These are phyloP conservation scores for Apiospora saccharicola DNA, from an alignment of 2,329 filamentous ascomycete species.

Conservation along the genomic window DNA sequence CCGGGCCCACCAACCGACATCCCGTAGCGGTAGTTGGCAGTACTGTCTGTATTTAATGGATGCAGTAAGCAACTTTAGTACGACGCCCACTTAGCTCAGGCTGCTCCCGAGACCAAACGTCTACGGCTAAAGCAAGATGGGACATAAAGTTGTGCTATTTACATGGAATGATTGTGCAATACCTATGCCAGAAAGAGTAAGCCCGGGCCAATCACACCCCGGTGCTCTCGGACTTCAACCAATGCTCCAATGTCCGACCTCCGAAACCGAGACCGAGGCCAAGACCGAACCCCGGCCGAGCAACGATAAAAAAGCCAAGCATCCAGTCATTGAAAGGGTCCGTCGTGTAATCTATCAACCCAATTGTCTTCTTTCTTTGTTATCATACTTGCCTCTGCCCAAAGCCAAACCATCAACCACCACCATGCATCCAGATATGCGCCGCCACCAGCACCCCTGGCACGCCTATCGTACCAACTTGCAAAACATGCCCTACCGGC, in stretches of 20 bases:
- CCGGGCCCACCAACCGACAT: too few relatives aligned
- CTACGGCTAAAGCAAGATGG: not conserved
- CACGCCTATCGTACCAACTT: not conserved
- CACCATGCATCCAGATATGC: slow-evolving; percentile 12
- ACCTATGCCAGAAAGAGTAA: not conserved
- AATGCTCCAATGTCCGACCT: not conserved
- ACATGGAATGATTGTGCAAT: not conserved
- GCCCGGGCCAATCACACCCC: not conserved
- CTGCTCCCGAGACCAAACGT: too few relatives aligned
- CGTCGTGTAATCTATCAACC: not conserved
- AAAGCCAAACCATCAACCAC: not conserved
- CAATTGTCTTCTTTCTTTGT: not conserved
- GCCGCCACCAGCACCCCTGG: not conserved
- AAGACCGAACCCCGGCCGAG: not conserved
- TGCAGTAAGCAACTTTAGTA: too few relatives aligned
- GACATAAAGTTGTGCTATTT: not conserved
- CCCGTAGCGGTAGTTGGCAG: too few relatives aligned
- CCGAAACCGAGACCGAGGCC: not conserved
- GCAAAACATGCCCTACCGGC: slow-evolving; percentile 2
- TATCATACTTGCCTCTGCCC: not conserved
- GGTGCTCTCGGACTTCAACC: not conserved
- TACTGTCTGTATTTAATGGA: too few relatives aligned
- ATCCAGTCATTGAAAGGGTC: not conserved
- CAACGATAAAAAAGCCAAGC: not conserved
- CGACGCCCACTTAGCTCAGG: too few relatives aligned